These are phyloP conservation scores for Kwoniella shivajii DNA, from an alignment of 1,284 basidiomycete genomes.

Conservation along the genomic window DNA sequence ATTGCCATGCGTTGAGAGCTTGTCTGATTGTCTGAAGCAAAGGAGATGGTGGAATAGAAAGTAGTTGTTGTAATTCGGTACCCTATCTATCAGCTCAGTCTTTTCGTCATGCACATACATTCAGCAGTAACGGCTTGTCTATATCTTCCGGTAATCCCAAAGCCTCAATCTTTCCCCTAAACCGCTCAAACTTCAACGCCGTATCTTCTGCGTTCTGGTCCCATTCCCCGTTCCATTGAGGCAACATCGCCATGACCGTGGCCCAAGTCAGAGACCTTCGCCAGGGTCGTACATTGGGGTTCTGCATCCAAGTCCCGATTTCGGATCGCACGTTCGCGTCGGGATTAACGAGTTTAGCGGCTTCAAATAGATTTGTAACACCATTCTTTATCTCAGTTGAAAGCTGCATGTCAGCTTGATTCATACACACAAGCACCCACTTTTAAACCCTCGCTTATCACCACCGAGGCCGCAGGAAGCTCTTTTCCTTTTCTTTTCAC, in stretches of 20 bases:
- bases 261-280: slow-evolving; percentile 72
- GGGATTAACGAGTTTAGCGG: slow-evolving; percentile 60
- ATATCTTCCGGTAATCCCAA: slow-evolving; percentile 65
- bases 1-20: slow-evolving; percentile 76
- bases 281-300: slow-evolving; percentile 58
- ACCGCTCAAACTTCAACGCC: slow-evolving; percentile 67
- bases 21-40: slow-evolving; percentile 69
- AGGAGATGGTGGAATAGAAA: slow-evolving; percentile 66
- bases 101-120: slow-evolving; percentile 60
- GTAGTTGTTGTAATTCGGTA: slow-evolving; percentile 62
- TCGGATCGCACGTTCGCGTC: slow-evolving; percentile 54
- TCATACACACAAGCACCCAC: slow-evolving; percentile 32
- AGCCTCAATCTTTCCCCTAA: slow-evolving; percentile 64
- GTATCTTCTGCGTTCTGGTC: slow-evolving; percentile 58
- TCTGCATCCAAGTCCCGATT: slow-evolving; percentile 39
- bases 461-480: slow-evolving; percentile 65
- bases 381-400: slow-evolving; percentile 78
- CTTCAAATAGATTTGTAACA: slow-evolving; percentile 69
- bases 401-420: slow-evolving; percentile 53
- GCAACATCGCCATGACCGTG: slow-evolving; percentile 69
- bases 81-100: slow-evolving; percentile 61
- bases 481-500: slow-evolving; percentile 69
- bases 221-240: slow-evolving; percentile 59
- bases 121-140: slow-evolving; percentile 70
- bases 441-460: slow-evolving; percentile 79